Percentiles rank a stretch among this genome's conserved stretches.
Conservation (phyloP, 2,329 filamentous ascomycete species). For the Alternaria brassicicola region DNA sequence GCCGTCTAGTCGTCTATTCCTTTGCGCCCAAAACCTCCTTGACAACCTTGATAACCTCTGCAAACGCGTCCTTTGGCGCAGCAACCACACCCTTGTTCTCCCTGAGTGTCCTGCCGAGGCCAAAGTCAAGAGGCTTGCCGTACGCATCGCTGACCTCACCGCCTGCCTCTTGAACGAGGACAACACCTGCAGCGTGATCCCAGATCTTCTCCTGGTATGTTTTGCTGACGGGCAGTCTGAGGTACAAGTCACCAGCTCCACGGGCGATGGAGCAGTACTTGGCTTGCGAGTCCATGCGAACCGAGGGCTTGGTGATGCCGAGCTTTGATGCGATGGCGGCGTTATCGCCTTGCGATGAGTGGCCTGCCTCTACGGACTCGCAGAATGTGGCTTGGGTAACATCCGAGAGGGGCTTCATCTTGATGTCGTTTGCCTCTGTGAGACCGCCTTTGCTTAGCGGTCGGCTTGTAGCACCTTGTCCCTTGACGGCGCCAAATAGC, state of each 20-base stretch:
- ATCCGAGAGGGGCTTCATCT: constrained; percentile 77
- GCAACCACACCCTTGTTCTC: constrained; percentile 95
- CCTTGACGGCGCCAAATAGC: constrained; percentile 82
- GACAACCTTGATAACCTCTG: constrained; percentile 77
- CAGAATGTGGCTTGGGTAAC: constrained; percentile 88
- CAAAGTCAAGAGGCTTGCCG: constrained; percentile 86
- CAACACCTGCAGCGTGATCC: constrained; percentile 95
- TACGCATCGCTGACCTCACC: constrained; percentile 89
- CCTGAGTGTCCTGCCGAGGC: constrained; percentile 80
- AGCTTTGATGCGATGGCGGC: constrained; percentile 81
- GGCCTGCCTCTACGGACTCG: constrained; percentile 92
- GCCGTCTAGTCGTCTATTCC: neutral
- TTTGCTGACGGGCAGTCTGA: constrained; percentile 82
- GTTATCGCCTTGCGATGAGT: constrained; percentile 89
- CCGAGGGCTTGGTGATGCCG: constrained; percentile 85
- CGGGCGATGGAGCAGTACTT: constrained; percentile 97
- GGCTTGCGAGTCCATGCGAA: constrained; percentile 96
- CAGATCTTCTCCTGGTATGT: constrained; percentile 99
- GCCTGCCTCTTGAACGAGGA: constrained; percentile 93
- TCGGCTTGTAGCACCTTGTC: constrained; percentile 79
- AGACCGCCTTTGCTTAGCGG: constrained; percentile 67
- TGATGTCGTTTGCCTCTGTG: constrained; percentile 66
- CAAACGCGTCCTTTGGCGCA: constrained; percentile 77
- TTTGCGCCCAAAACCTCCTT: constrained; percentile 71
- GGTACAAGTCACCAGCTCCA: constrained; percentile 92